Percentiles rank a stretch among this genome's conserved stretches.
Evolutionary conservation across 2,329 filamentous ascomycete genomes (phyloP).

Genomic region (Microcyclosporella mali): DNA sequence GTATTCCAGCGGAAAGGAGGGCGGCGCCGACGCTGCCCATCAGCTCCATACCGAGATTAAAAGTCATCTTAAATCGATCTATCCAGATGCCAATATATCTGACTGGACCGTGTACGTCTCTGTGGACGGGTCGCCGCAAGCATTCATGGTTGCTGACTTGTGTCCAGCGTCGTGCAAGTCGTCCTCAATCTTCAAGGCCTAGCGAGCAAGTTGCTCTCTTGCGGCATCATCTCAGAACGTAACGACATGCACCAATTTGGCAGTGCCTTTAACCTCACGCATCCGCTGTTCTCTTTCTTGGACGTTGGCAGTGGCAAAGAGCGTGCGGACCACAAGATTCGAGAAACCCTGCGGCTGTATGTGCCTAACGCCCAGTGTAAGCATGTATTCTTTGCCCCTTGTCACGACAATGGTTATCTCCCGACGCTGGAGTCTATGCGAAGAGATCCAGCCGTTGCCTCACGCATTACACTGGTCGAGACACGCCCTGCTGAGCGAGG

Average conservation of each 20-base stretch:
- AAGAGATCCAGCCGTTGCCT: slow-evolving; percentile 33
- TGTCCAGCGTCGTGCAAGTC: slow-evolving; percentile 37
- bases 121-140: too few species aligned
- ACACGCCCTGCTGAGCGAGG: slow-evolving; percentile 37
- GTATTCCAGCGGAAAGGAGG: slow-evolving; percentile 37
- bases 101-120: slow-evolving; percentile 38
- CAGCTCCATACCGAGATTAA: slow-evolving; percentile 38
- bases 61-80: slow-evolving; percentile 36
- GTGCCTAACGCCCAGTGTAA: slow-evolving; percentile 42
- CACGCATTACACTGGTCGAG: slow-evolving; percentile 42
- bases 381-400: slow-evolving; percentile 43
- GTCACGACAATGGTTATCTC: slow-evolving; percentile 43
- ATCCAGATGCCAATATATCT: slow-evolving; percentile 33
- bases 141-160: background rate
- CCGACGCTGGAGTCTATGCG: slow-evolving; percentile 42
- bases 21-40: slow-evolving; percentile 44
- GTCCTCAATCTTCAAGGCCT: slow-evolving; percentile 45
- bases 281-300: slow-evolving; percentile 43
- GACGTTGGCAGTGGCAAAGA: slow-evolving; percentile 45
- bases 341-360: slow-evolving; percentile 43
- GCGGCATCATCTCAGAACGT: slow-evolving; percentile 36
- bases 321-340: slow-evolving; percentile 41
- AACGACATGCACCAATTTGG: slow-evolving; percentile 39
- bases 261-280: slow-evolving; percentile 39
- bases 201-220: slow-evolving; percentile 36